These are phyloP conservation scores for Trametes polyzona DNA, from an alignment of 1,284 basidiomycete species.

Conservation along the genomic window DNA sequence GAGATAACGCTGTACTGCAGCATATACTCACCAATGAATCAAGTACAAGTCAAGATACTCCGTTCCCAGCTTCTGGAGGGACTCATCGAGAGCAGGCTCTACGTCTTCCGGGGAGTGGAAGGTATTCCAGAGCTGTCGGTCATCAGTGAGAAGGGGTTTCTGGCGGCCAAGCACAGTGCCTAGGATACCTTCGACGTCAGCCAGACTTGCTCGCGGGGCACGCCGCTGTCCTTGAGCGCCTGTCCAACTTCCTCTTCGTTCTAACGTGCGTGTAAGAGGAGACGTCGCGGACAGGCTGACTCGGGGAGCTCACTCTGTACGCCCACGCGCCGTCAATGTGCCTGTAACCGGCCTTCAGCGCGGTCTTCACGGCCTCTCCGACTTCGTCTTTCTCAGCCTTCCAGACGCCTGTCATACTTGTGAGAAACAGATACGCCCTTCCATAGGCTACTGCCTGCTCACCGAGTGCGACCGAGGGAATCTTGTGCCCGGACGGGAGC, in stretches of 20 bases:
- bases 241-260: constrained; percentile 59
- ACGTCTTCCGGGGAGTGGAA: constrained; percentile 71
- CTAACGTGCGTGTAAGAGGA: constrained; percentile 17
- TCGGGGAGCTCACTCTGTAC: constrained; percentile 51
- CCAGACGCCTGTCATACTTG: constrained; percentile 56
- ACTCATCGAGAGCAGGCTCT: constrained; percentile 69
- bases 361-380: constrained; percentile 62
- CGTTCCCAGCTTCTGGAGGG: constrained; percentile 66
- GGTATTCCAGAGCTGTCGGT: constrained; percentile 63
- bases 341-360: constrained; percentile 63
- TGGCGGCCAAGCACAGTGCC: too few relatives aligned
- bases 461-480: constrained; percentile 66
- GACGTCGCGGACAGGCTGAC: neutral
- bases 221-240: constrained; percentile 45
- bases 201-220: constrained; percentile 48
- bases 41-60: constrained; percentile 83
- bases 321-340: constrained; percentile 81
- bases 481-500: constrained; percentile 63
- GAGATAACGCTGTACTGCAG: neutral
- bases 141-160: neutral
- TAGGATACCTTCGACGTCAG: constrained; percentile 51
- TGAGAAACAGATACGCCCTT: neutral
- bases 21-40: constrained; percentile 73
- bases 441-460: constrained; percentile 13
- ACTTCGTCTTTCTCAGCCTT: constrained; percentile 58